phyloP scores from a whole-genome alignment of 805 yeast species.

The Candida piceae region DNA sequence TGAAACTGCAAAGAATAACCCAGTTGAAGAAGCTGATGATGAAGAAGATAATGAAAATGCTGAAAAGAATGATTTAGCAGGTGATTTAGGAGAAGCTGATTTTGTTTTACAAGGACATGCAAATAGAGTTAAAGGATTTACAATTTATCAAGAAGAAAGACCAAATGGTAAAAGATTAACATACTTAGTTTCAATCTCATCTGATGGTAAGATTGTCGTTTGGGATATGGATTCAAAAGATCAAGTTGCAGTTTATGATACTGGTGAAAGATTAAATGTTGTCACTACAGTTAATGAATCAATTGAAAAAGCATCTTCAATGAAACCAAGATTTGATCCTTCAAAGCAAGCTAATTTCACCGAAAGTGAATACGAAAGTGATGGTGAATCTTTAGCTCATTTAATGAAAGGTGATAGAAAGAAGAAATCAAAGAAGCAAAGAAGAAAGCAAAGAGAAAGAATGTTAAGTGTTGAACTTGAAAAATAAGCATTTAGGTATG shows the following conservation, averaged over 20 bases:
- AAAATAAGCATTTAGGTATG: not conserved
- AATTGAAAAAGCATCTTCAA: conserved; percentile 66
- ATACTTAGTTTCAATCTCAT: conserved; percentile 74
- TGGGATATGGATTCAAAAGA: conserved; percentile 72
- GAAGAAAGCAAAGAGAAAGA: conserved; percentile 37
- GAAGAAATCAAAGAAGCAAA: conserved; percentile 34
- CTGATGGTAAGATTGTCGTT: conserved; percentile 89
- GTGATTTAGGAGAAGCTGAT: conserved; percentile 37
- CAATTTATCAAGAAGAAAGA: conserved; percentile 35
- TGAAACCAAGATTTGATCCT: conserved; percentile 47
- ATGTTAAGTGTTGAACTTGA: conserved; percentile 53
- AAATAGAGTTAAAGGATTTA: conserved; percentile 76
- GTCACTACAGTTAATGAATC: conserved; percentile 70
- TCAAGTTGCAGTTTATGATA: conserved; percentile 84
- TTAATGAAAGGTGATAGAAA: conserved; percentile 47
- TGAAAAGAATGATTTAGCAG: conserved; percentile 16
- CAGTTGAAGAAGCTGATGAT: conserved; percentile 16
- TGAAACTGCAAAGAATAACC: not conserved
- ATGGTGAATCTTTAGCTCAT: conserved; percentile 60
- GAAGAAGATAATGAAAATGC: conserved; percentile 21
- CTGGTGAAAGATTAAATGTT: conserved; percentile 90
- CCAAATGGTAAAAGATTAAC: conserved; percentile 30
- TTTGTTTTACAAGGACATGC: conserved; percentile 76
- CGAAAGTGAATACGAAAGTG: conserved; percentile 73
- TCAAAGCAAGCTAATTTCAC: conserved; percentile 33